Conservation (phyloP, 768 basidiomycete species). For the Suillus occidentalis region DNA sequence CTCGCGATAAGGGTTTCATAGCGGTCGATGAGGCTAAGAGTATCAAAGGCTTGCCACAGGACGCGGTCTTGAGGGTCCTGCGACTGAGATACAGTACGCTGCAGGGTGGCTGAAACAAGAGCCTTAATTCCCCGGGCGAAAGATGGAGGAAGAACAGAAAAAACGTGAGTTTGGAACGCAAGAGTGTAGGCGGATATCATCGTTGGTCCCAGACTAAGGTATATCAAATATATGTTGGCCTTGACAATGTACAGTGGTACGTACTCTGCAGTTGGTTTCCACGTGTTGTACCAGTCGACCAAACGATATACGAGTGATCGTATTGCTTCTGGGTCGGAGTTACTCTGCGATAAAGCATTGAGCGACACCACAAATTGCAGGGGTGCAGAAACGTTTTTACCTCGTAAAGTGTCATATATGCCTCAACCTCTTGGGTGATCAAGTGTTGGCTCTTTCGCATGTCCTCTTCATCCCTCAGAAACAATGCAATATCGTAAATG, state of each 20-base stretch:
- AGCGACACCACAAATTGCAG: constrained; percentile 4
- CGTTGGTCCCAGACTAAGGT: constrained; percentile 55
- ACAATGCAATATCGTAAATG: not conserved
- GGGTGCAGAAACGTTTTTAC: constrained; percentile 32
- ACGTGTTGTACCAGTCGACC: constrained; percentile 72
- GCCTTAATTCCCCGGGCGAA: constrained; percentile 70
- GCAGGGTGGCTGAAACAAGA: constrained; percentile 60
- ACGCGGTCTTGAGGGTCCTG: constrained; percentile 32
- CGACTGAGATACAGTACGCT: constrained; percentile 21
- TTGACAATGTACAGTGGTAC: constrained; percentile 22
- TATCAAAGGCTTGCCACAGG: constrained; percentile 64
- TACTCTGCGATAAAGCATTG: constrained; percentile 35
- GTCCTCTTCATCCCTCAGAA: constrained; percentile 46
- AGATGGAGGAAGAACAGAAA: constrained; percentile 65
- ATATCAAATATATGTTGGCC: constrained; percentile 13
- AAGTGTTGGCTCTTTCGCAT: constrained; percentile 58
- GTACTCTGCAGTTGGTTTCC: constrained; percentile 68
- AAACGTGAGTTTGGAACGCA: constrained; percentile 72
- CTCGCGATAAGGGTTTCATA: constrained; percentile 82
- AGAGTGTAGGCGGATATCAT: constrained; percentile 62
- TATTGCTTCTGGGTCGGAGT: constrained; percentile 49
- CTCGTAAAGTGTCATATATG: constrained; percentile 61
- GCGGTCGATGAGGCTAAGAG: constrained; percentile 74
- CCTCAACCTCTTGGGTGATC: constrained; percentile 58
- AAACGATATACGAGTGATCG: constrained; percentile 57